Base-by-base conservation (phyloP, 352 stramenopile genomes). In the Phytophthora crassamura region DNA sequence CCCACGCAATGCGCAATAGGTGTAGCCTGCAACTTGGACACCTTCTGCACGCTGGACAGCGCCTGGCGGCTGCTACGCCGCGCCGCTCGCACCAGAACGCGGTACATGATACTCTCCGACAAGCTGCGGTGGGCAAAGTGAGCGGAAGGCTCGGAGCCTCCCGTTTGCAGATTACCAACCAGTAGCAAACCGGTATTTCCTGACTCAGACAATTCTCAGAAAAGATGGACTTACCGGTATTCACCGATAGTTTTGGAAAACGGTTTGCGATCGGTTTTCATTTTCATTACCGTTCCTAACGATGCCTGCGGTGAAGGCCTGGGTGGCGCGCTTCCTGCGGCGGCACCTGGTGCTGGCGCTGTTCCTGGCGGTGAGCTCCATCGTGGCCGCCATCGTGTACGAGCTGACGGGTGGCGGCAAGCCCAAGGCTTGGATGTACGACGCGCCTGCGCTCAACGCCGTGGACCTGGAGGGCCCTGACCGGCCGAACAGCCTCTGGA, bases 341-440 rank as follows among this genome's bases (percentile, higher is more conserved):
- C 68, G 54, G 25, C 84, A 90, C 45, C 57, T 74, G 42, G 55
- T 67, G 69, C 72, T 90, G 30, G 45, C 67, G 14, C 16, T 69
- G 16, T 77, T 80, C 39, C 55, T 90, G 6, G 53, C 73, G 46
- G 36, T 76, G 14, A 50, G 53, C 10, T 86, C 80, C 7, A 67
- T 88, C 28, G 39, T 81, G 40, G 63, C 84, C 2, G 59, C 71
- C 7, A 72, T 90, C 34, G 63, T 89, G 28, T 93, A 93, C 68
- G 82, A 88, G 51, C 46, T 88, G 16, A 86, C 70, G 9, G 63
- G 68, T 25, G 84, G 80, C 25, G 78, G 80, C 32, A 78, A 76
- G 36, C 78, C 78, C 18, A 79, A 77, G 36, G 47, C 51, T 14
- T 77, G 64, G 34, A 64, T 78, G 7, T 70, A 67, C 33, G 64